These are phyloP conservation scores for Emergomyces africanus DNA, from an alignment of 2,329 filamentous ascomycete genomes.

Conservation along the genomic window DNA sequence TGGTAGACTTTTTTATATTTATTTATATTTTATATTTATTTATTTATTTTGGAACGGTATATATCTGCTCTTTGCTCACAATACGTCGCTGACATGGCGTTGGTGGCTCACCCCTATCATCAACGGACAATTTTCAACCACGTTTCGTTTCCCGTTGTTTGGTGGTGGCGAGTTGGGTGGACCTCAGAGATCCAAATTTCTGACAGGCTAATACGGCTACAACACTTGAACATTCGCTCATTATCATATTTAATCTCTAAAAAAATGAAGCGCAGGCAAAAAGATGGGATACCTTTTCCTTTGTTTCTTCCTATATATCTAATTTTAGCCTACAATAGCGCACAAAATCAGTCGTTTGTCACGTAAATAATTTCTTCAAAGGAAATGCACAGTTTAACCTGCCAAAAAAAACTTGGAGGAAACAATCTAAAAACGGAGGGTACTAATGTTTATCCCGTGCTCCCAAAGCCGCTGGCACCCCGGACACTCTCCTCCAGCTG, in stretches of 20 bases:
- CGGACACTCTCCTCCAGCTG: slow-evolving; percentile 82
- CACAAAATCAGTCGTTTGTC: not conserved
- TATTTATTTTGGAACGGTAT: not conserved
- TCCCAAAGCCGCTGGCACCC: slow-evolving; percentile 83
- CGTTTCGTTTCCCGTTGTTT: not conserved
- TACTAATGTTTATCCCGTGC: slow-evolving; percentile 55
- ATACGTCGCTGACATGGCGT: no score
- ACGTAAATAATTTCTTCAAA: not conserved
- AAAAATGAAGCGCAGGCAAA: not conserved
- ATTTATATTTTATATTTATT: no score
- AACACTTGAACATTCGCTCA: not conserved
- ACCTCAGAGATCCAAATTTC: not conserved
- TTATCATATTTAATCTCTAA: not conserved
- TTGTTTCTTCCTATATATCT: not conserved
- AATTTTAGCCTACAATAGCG: not conserved
- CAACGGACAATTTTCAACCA: not conserved
- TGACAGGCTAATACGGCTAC: no score
- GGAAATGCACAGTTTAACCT: not conserved
- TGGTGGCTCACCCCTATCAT: not conserved
- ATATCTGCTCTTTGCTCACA: not conserved
- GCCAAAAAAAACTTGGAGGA: slow-evolving; percentile 17
- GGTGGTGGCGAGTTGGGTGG: no score
- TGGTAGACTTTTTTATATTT: not conserved
- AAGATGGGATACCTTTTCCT: not conserved
- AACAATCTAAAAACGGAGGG: no score